Base-by-base conservation (phyloP, 208 protist species). In the Leishmania turanica region DNA sequence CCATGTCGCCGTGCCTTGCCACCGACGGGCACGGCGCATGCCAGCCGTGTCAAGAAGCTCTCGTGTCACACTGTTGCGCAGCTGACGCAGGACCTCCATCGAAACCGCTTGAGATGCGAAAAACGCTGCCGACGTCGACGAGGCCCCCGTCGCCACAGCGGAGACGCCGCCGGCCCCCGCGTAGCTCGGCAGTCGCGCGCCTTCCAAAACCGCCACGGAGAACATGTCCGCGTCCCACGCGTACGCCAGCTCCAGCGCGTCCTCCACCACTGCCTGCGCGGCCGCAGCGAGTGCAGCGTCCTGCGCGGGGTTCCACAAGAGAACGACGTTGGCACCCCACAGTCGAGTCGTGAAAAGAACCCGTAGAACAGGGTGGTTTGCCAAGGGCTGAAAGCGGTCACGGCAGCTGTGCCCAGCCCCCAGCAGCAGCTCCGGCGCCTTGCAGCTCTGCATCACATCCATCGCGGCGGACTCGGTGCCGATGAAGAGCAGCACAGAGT, bases 181-280 rank as follows among this genome's bases (percentile, higher is more conserved):
- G 42, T 69, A 47, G 31, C 47, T 31, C 2, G 75, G 79, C 53
- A 84, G 64, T 21, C 72, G 77, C 15, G 70, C 65, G 7, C 80
- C 84, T 24, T 84, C 81, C 9, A 96, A 79, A 31, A 95, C 82
- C 15, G 92, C 92, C 2, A 96, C 88, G 31, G 92, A 90, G 75
- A 97, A 91, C 91, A 95, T 94, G 76, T 95, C 92, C 3, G 91
- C 90, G 66, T 90, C 87, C 94, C 94, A 97, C 40, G 88, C 80
- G 70, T 84, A 88, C 7, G 91, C 91, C 47, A 96, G 84, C 68
- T 87, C 79, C 68, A 97, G 77, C n/a, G 87, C 94, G 75, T 94
- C 92, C 79, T 91, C 89, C 19, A 95, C 86, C 6, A 89, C 77
- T 4, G 80, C 45, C 68, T 76, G 80, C 15, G 77, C 45, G 0